phyloP scores from a whole-genome alignment of 83 land plant species.

The Picea abies region DNA sequence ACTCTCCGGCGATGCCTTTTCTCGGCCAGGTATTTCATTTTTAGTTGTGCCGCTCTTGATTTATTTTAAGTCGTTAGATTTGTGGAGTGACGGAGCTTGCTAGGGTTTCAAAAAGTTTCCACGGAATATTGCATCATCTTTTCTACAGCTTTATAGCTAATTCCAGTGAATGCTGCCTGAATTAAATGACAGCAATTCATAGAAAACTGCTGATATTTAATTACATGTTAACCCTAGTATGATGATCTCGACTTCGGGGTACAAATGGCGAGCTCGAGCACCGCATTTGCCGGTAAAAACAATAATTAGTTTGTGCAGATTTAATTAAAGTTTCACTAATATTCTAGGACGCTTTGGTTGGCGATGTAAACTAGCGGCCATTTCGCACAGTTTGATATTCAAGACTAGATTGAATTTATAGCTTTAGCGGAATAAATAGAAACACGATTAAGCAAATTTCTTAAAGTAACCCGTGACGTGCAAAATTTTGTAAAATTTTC shows the following conservation, averaged over 20 bases:
- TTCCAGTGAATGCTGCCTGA: too few species aligned
- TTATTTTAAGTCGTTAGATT: neutral
- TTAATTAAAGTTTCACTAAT: neutral
- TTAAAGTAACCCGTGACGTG: too few species aligned
- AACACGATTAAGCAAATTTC: neutral
- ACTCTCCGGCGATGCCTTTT: conserved; percentile 19
- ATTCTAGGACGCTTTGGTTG: neutral
- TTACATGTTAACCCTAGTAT: neutral
- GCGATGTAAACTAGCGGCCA: neutral
- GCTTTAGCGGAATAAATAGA: neutral
- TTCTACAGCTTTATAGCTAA: neutral
- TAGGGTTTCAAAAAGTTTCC: neutral
- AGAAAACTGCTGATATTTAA: neutral
- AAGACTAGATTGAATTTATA: neutral
- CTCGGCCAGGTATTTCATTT: conserved; percentile 31
- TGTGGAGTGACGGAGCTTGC: neutral
- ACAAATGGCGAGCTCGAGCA: neutral
- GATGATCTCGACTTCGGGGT: neutral
- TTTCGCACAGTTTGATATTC: neutral
- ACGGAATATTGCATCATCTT: neutral
- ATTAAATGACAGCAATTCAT: neutral
- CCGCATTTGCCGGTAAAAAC: neutral
- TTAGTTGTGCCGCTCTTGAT: neutral
- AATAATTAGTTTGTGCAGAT: neutral
- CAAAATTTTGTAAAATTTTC: too few species aligned